These are phyloP conservation scores for Pseudonectria foliicola DNA, from an alignment of 2,329 filamentous ascomycete genomes.

Conservation along the genomic window DNA sequence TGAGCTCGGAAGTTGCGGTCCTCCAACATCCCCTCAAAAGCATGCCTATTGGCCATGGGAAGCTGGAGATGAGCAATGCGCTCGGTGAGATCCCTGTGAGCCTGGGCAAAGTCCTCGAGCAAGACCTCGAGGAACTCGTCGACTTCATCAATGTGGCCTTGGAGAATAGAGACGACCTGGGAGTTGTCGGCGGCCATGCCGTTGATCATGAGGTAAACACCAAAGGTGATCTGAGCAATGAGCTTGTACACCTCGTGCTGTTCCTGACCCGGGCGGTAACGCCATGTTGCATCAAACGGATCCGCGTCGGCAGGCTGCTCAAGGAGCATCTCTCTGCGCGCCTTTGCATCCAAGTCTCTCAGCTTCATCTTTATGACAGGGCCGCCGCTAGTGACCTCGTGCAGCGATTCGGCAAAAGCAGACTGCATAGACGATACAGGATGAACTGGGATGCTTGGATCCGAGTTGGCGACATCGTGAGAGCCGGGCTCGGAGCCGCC, in stretches of 20 bases:
- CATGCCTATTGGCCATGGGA: conserved; percentile 72
- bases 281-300: conserved; percentile 69
- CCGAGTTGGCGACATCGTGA: conserved; percentile 7
- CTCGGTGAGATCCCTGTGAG: conserved; percentile 70
- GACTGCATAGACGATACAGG: conserved; percentile 71
- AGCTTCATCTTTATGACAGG: conserved; percentile 43
- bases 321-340: conserved; percentile 59
- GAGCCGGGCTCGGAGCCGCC: conserved; percentile 10
- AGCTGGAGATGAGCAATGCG: conserved; percentile 74
- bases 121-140: conserved; percentile 85
- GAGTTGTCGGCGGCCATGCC: conserved; percentile 81
- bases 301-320: conserved; percentile 61
- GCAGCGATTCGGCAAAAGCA: conserved; percentile 75
- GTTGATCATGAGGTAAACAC: conserved; percentile 79
- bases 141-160: conserved; percentile 88
- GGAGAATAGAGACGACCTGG: conserved; percentile 82
- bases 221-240: conserved; percentile 87
- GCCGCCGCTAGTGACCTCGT: conserved; percentile 55
- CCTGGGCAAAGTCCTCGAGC: conserved; percentile 75
- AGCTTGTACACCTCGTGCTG: conserved; percentile 88
- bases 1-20: conserved; percentile 75
- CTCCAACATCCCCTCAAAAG: conserved; percentile 83
- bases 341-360: conserved; percentile 48
- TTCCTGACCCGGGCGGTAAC: conserved; percentile 64
- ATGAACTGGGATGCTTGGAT: conserved; percentile 39